Evolutionary conservation across 148 eudicot genomes (phyloP).

Genomic region (Mesembryanthemum crystallinum): DNA sequence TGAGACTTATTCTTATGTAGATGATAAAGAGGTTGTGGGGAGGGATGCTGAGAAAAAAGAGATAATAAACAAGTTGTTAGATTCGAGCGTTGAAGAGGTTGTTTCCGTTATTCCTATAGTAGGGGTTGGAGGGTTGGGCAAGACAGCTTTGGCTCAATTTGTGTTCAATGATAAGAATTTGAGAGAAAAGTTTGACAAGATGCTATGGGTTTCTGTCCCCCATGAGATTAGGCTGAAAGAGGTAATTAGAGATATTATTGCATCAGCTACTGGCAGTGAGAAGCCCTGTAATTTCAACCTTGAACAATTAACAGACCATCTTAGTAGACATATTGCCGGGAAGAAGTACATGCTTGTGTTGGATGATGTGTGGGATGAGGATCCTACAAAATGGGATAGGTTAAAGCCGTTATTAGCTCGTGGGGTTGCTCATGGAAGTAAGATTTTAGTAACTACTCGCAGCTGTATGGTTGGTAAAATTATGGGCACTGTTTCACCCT

Average conservation of each 20-base stretch:
- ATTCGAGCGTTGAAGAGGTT: neutral
- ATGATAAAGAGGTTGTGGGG: slow-evolving; percentile 12
- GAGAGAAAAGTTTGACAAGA: neutral
- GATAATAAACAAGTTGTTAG: neutral
- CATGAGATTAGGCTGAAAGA: neutral
- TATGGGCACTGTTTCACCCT: neutral
- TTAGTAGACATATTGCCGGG: neutral
- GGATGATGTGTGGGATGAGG: neutral
- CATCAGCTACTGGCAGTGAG: neutral
- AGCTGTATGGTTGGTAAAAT: neutral
- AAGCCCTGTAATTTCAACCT: neutral
- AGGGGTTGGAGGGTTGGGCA: neutral
- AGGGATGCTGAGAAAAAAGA: neutral
- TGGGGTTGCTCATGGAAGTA: neutral
- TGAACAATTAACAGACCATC: neutral
- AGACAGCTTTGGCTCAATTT: neutral
- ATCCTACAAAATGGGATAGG: neutral
- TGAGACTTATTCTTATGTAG: no score
- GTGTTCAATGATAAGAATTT: neutral
- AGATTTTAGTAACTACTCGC: neutral
- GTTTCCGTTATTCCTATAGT: slow-evolving; percentile 4
- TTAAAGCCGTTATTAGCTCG: neutral
- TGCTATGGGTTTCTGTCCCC: neutral
- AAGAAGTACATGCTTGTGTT: neutral
- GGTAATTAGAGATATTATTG: neutral